Base-by-base conservation (phyloP, 2,329 filamentous ascomycete species). In the Claviceps sp. region DNA sequence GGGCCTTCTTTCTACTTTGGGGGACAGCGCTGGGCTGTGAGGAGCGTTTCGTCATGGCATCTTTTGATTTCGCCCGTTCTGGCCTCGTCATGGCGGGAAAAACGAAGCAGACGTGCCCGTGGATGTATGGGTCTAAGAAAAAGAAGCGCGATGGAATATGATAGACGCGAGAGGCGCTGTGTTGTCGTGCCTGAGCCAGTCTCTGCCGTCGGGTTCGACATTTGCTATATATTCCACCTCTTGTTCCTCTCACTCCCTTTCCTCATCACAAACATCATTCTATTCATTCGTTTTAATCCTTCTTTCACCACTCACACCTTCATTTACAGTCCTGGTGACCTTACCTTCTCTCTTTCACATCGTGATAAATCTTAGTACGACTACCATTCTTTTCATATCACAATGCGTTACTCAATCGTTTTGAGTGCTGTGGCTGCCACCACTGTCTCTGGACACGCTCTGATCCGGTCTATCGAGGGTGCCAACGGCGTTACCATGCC, bases 391-490 rank as follows among this genome's bases (percentile, higher is more conserved):
- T 34, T 24, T 16, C 5, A 26, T 26, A n/a, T 8, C 52, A 65
- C 56, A 38, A 67, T 67, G 63, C 61, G 60, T 52, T 63, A 59
- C 56, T 51, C 61, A 47, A 37, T 61, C 44, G 45, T 62, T 34
- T 57, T 60, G 22, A 52, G 61, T 11, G 57, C 60, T 52, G 57
- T 75, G 57, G 64, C 72, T 7, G 52, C 44, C 5, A 45, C 50
- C 37, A 20, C 43, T 34, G 50, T 50, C 4, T 37, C 47, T 18
- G 52, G 49, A 47, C 52, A 54, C 20, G 52, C 50, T 13, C 26
- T 54, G 14, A 45, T 54, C 3, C 24, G 51, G 11, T 46, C 24
- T 7, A 22, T 20, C 6, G 43, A 41, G 30, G 52, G 52, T 16
- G 46, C 45, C 9, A 54, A 54, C 30, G 50, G 46, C 18, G 50